Percentiles rank a stretch among this genome's conserved stretches.
phyloP scores from a whole-genome alignment of 108 stramenopile species.

The Poteriospumella lacustris region DNA sequence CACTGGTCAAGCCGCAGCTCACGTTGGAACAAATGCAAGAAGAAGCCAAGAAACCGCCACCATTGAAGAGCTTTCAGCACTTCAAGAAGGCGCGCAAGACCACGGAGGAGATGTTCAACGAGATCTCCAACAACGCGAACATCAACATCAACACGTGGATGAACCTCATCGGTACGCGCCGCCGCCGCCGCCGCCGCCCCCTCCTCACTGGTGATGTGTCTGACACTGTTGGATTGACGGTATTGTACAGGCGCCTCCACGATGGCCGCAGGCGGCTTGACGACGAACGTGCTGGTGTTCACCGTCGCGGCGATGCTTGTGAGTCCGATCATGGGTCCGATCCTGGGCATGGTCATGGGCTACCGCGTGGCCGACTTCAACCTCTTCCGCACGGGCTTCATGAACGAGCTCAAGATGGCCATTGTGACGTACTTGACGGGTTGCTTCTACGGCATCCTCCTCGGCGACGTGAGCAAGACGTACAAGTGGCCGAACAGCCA shows the following conservation, averaged over 20 bases:
- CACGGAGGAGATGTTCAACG: slow-evolving; percentile 14
- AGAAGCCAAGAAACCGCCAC: neutral
- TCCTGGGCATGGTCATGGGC: slow-evolving; percentile 14
- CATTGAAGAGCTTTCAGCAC: neutral
- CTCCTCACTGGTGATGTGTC: no score
- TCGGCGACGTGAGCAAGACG: slow-evolving; percentile 2
- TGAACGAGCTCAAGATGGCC: slow-evolving; percentile 14
- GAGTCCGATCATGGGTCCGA: slow-evolving; percentile 23
- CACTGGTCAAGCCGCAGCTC: neutral
- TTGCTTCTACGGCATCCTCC: neutral
- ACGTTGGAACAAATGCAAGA: neutral
- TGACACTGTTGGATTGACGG: no score
- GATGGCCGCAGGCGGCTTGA: slow-evolving; percentile 13
- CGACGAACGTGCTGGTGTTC: neutral
- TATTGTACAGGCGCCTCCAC: neutral
- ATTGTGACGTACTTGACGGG: neutral
- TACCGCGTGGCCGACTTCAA: neutral
- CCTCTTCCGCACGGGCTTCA: neutral
- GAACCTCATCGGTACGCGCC: neutral
- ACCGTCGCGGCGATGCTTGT: slow-evolving; percentile 23
- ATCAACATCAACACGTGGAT: slow-evolving; percentile 13
- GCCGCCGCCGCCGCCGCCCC: no score
- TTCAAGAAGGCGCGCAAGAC: slow-evolving; percentile 19
- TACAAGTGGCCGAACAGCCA: slow-evolving; percentile 15
- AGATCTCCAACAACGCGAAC: neutral